These are phyloP conservation scores for Pterocarpus santalinus DNA, from an alignment of 306 rosid species.

Conservation along the genomic window DNA sequence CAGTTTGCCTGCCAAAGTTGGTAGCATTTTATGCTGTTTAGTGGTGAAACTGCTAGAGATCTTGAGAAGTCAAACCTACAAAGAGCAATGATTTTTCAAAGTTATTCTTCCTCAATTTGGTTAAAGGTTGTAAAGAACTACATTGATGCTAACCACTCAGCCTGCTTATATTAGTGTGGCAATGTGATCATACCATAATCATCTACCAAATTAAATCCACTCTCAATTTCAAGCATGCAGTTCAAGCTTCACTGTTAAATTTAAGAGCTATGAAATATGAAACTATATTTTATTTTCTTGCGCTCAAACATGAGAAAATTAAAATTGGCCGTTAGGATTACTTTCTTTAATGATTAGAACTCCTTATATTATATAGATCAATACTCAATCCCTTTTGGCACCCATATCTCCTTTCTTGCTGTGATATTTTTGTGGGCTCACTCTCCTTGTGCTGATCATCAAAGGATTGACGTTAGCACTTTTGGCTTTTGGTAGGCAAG, in stretches of 20 bases:
- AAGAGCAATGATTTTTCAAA: conserved; percentile 56
- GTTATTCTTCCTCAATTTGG: conserved; percentile 40
- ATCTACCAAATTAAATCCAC: conserved; percentile 49
- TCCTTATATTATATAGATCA: neutral
- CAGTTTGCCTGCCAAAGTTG: conserved; percentile 56
- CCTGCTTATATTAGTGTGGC: conserved; percentile 29
- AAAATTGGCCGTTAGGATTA: conserved; percentile 34
- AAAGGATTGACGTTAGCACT: conserved; percentile 32
- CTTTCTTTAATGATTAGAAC: conserved; percentile 56
- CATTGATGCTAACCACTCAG: conserved; percentile 30
- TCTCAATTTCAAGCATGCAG: conserved; percentile 45
- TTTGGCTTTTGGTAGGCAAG: conserved; percentile 49
- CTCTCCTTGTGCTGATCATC: conserved; percentile 42
- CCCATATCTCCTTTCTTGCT: conserved; percentile 38
- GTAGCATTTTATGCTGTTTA: conserved; percentile 51
- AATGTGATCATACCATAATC: conserved; percentile 56
- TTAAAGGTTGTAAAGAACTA: conserved; percentile 33
- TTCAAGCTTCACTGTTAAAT: neutral
- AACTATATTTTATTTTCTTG: neutral
- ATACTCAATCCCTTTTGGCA: conserved; percentile 45
- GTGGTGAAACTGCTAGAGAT: conserved; percentile 31
- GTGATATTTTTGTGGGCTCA: conserved; percentile 44
- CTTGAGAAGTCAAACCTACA: conserved; percentile 52
- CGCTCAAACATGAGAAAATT: conserved; percentile 18
- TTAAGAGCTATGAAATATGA: conserved; percentile 28